Base-by-base conservation (phyloP, 2,329 filamentous ascomycete genomes). In the Phialophora macrospora region DNA sequence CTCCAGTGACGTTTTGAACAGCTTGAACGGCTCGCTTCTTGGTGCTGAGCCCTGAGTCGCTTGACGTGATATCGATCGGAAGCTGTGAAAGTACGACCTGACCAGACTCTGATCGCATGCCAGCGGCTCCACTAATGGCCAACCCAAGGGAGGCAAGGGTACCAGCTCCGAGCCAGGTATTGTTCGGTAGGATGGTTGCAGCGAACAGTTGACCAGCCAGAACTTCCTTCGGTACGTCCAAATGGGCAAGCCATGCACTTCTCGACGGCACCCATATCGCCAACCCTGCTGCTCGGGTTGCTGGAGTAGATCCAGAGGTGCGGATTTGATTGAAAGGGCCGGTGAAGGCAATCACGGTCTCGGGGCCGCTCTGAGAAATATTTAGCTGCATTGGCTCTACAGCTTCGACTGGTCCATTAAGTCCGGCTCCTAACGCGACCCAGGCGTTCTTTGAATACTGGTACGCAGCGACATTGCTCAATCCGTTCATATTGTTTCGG, bases 231-330 rank as follows among this genome's bases (percentile, higher is more conserved):
- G 85, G 79, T 6, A 86, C 80, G 20, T 85, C 74, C 41, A 87
- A 77, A 71, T 96, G 95, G 74, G 92, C 87, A 17, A 99, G 82
- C 95, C 95, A 99, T 75, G 95, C 95, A 64, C 83, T 84, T 68
- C 85, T 83, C 3, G 93, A 96, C 2, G 91, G 91, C 7, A 98
- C 89, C 95, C 95, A 99, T 44, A 98, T 83, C 14, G 92, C 94
- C 73, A 99, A 92, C 1, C 93, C 93, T 58, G 87, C 78, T 0
- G 88, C 90, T 8, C 84, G 73, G 30, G 88, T 83, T 9, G 87
- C 84, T 6, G 83, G 77, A 70, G 88, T 88, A 69, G 82, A 82
- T 41, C 81, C 87, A 72, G 92, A 94, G 0, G 84, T 85, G 30
- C 89, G 84, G 67, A 97, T 87, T 61, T 87, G 81, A 17, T 85